Evolutionary conservation across 129 eudicot genomes (phyloP), one percentile per base, ranked within the genome.

Genomic region (Glebionis coronaria): DNA sequence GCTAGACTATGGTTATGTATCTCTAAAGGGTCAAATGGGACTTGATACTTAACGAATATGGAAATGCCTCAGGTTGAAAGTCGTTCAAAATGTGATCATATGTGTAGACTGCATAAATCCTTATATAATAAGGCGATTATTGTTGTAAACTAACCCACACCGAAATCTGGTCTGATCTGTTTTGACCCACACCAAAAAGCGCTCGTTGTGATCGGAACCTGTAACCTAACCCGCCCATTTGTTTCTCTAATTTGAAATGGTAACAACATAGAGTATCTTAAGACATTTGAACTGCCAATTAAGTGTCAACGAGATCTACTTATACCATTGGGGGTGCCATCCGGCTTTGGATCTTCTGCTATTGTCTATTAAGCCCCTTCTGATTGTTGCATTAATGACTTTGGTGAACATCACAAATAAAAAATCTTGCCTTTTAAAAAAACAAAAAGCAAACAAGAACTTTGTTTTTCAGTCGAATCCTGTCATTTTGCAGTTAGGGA

Each of bases 391-490:
- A 61, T 63, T 2, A 56, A 71, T 56, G 29, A n/a, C 25, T 15
- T 35, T 58, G 44, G 28, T 49, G 71, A 71, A 27, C 63, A 64
- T 50, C 2, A 50, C 18, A 8, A 15, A 38, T 53, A 52, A 67
- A 7, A 52, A 35, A 2, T 49, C 1, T 4, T 15, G 16, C 6
- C 54, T 15, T 49, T 49, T 11, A 15, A 15, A 12, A 12, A 15
- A 13, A 12, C 3, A 1, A 47, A 47, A 12, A 47, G 4, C 15
- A 47, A 47, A n/a, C 10, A 49, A 12, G 16, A 49, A 49, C 14
- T 16, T 62, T 10, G 20, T 16, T 12, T 25, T 45, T 49, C 9
- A 35, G 28, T 53, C 47, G n/a, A 25, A 35, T 23, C 13, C 12
- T n/a, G 62, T 62, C 20, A 16, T 49, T 51, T 38, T 14, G 59